Evolutionary conservation across 2,329 filamentous ascomycete species (phyloP).

Genomic region (Fusarium buharicum): DNA sequence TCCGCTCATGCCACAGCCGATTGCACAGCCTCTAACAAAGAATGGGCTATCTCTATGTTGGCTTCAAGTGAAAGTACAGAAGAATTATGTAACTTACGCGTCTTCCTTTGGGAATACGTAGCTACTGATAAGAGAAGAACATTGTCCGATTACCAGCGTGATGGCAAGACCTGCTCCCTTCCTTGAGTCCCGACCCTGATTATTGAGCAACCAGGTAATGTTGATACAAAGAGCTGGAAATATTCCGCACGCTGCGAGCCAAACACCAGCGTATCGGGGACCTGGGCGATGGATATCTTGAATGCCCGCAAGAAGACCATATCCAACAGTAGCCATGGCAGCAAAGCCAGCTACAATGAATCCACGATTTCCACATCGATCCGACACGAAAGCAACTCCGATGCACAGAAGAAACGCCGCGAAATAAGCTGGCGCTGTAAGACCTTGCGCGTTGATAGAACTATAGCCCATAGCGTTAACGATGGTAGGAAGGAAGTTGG

Average conservation of each 20-base stretch:
- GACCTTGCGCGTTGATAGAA: conserved; percentile 18
- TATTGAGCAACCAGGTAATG: conserved; percentile 31
- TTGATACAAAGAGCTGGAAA: conserved; percentile 21
- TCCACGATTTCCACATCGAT: conserved; percentile 20
- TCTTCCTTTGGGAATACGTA: conserved; percentile 26
- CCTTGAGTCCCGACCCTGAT: conserved; percentile 31
- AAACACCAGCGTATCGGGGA: conserved; percentile 19
- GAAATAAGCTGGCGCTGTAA: conserved; percentile 22
- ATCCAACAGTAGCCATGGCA: background rate
- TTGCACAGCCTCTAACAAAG: conserved; percentile 24
- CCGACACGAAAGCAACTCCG: conserved; percentile 21
- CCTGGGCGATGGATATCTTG: no score
- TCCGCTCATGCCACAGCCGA: conserved; percentile 22
- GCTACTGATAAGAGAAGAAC: conserved; percentile 32
- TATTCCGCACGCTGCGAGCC: conserved; percentile 21
- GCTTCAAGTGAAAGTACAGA: rapidly evolving
- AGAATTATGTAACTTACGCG: conserved; percentile 15
- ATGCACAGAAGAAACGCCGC: conserved; percentile 17
- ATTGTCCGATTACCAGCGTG: conserved; percentile 17
- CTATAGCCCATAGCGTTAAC: conserved; percentile 17
- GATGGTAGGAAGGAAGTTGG: conserved; percentile 36
- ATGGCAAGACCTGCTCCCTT: conserved; percentile 21
- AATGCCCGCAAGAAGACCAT: no score
- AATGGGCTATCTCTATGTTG: conserved; percentile 7
- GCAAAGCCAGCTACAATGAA: conserved; percentile 7